Conservation (phyloP, 208 protist genomes). For the Zelonia costaricensis region DNA sequence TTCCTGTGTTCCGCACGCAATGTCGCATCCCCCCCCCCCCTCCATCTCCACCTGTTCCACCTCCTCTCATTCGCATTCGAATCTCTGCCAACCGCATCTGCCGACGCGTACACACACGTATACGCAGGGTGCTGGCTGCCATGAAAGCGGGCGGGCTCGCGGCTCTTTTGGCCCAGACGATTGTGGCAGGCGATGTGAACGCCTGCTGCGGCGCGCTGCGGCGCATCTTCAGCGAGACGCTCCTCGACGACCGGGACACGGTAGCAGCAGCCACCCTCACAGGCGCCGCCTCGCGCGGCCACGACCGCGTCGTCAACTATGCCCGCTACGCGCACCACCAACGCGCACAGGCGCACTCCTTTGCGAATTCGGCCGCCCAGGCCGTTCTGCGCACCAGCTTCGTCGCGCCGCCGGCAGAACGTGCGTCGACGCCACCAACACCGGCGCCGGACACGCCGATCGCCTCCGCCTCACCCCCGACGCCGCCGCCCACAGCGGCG, state of each 20-base stretch:
- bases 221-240: slow-evolving; percentile 64
- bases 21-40: too few relatives aligned
- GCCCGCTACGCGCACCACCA: slow-evolving; percentile 25
- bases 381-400: slow-evolving; percentile 20
- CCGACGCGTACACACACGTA: too few relatives aligned
- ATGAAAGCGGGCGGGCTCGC: slow-evolving; percentile 48
- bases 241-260: slow-evolving; percentile 6
- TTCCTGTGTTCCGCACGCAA: too few relatives aligned
- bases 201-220: slow-evolving; percentile 80
- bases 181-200: slow-evolving; percentile 72
- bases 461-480: background rate
- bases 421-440: background rate
- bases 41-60: too few relatives aligned
- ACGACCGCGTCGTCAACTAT: slow-evolving; percentile 27
- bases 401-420: too few relatives aligned
- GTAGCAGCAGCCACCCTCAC: background rate
- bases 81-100: too few relatives aligned
- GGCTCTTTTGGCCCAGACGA: slow-evolving; percentile 46
- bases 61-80: too few relatives aligned
- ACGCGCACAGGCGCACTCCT: slow-evolving; percentile 28
- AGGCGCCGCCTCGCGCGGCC: background rate
- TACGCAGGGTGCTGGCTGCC: background rate
- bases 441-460: background rate
- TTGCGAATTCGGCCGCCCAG: slow-evolving; percentile 26
- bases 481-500: too few relatives aligned